Evolutionary conservation across 108 stramenopile genomes (phyloP), one percentile per base, ranked within the genome.

Genomic region (Cyclotella atomus): DNA sequence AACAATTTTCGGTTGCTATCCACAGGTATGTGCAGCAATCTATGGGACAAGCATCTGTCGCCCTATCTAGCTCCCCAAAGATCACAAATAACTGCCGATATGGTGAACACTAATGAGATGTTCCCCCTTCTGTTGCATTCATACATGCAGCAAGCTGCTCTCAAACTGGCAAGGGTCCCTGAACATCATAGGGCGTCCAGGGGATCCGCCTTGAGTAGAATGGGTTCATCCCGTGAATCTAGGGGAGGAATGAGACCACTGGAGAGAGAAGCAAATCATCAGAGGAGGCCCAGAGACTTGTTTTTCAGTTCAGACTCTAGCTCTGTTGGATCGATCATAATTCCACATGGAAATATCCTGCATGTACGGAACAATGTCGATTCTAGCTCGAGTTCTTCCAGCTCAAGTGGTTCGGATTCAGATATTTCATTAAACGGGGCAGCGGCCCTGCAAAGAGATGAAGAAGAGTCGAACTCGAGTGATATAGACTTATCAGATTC

Each of bases 81-180:
- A 35, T n/a, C 67, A 9, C 8, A 29, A 33, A 49, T 68, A n/a
- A 36, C 24, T 53, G 45, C 25, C 12, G 67, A 53, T 30, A 53
- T 33, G 36, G 20, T 68, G 3, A 43, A 68, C 27, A 53, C 3
- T 30, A 29, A 53, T 23, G 67, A 35, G 19, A 53, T 35, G 33
- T 55, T 68, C 34, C 50, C 67, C 3, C 25, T 68, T 8, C 67
- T 68, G 23, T 10, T 68, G 15, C 50, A 68, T 28, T 68, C 67
- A 3, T 68, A 25, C 30, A 43, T 55, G 68, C 55, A 68, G 41
- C 50, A 49, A 8, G 3, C 5, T 53, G 25, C 24, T 16, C 16
- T 28, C 6, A 55, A 29, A 55, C 38, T 9, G 12, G 38, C 38
- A 41, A 41, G 12, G 38, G 9, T 12, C 12, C 38, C 12, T 9